Evolutionary conservation across 257 asterid genomes (phyloP).

Genomic region (Mentha longifolia): DNA sequence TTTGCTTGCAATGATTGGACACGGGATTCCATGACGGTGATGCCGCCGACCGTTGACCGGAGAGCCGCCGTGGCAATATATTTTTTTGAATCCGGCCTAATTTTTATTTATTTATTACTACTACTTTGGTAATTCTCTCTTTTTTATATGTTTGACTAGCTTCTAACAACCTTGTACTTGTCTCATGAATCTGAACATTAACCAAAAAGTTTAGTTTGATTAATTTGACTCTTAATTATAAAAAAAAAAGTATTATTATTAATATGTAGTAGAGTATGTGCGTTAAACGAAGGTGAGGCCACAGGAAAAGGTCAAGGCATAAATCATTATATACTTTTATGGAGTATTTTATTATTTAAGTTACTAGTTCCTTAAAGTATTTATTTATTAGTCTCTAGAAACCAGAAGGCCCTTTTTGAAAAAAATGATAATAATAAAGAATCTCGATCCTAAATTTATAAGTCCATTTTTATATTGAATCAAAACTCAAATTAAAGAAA

Average conservation of each 20-base stretch:
- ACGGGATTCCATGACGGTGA: background rate
- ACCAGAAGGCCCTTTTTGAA: too few species aligned
- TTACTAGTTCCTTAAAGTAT: too few species aligned
- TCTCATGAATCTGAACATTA: slow-evolving; percentile 9
- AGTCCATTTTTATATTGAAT: too few species aligned
- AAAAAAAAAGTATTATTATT: too few species aligned
- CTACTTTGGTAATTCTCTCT: background rate
- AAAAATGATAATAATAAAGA: too few species aligned
- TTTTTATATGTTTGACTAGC: background rate
- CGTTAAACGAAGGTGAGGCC: background rate
- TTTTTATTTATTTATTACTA: background rate
- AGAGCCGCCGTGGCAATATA: slow-evolving; percentile 1
- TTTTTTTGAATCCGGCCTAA: slow-evolving; percentile 15
- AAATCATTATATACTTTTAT: background rate
- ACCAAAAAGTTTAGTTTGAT: background rate
- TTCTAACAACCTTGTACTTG: slow-evolving; percentile 12
- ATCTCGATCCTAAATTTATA: too few species aligned
- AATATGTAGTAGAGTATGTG: background rate
- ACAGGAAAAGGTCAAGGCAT: background rate
- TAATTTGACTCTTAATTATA: background rate
- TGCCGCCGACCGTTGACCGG: slow-evolving; percentile 28
- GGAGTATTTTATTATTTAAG: too few species aligned
- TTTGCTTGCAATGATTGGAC: background rate
- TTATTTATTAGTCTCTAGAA: too few species aligned
- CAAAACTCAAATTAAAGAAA: too few species aligned